Conservation (phyloP, 805 yeast species). For the Ogataea angusta region DNA sequence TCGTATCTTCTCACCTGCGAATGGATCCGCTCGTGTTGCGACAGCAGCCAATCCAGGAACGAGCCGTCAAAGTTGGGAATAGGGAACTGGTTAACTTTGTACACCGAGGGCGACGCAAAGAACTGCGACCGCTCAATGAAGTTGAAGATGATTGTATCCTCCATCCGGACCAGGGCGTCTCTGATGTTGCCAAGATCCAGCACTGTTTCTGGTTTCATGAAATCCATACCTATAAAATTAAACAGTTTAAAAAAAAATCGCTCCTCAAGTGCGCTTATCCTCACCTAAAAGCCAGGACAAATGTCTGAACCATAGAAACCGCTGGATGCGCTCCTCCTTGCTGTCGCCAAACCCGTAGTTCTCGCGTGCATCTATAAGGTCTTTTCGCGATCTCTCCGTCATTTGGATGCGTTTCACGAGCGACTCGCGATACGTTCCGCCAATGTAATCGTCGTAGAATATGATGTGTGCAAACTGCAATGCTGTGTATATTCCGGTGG, state of each 20-base stretch:
- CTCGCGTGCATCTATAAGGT: slow-evolving; percentile 39
- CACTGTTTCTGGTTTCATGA: slow-evolving; percentile 77
- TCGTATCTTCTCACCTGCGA: slow-evolving; percentile 85
- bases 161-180: slow-evolving; percentile 84
- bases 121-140: slow-evolving; percentile 93
- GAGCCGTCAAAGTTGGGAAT: slow-evolving; percentile 71
- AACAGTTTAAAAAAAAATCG: not conserved
- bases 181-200: slow-evolving; percentile 80
- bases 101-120: slow-evolving; percentile 69
- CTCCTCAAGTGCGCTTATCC: slow-evolving; percentile 2
- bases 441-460: slow-evolving; percentile 32
- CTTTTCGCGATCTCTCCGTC: slow-evolving; percentile 41
- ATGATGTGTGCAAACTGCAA: slow-evolving; percentile 31
- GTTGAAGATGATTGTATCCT: slow-evolving; percentile 90
- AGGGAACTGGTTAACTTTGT: slow-evolving; percentile 50
- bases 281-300: slow-evolving; percentile 25
- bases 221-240: slow-evolving; percentile 57
- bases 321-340: slow-evolving; percentile 47
- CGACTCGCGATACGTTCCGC: slow-evolving; percentile 26
- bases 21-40: slow-evolving; percentile 70
- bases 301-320: slow-evolving; percentile 56
- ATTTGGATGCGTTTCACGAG: slow-evolving; percentile 22
- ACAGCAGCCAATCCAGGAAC: slow-evolving; percentile 81
- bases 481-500: slow-evolving; percentile 26
- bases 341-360: slow-evolving; percentile 53